phyloP scores from a whole-genome alignment of 176 grass and related monocot species.

The Echinochloa phyllopogon region DNA sequence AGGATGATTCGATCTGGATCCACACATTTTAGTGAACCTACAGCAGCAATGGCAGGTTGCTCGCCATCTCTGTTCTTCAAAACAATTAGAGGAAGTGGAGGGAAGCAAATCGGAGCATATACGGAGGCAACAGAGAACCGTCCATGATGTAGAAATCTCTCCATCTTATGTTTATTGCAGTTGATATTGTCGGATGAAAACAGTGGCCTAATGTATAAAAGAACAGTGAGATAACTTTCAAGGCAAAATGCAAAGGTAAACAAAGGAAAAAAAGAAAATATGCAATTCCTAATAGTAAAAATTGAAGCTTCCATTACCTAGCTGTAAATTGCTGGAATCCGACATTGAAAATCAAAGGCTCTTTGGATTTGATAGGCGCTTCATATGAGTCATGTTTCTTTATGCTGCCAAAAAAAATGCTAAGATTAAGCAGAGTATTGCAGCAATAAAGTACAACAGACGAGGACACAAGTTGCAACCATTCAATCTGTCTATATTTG shows the following conservation, averaged over 20 bases:
- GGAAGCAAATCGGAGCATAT: constrained; percentile 88
- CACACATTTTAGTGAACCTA: constrained; percentile 83
- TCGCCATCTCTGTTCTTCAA: constrained; percentile 74
- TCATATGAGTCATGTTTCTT: constrained; percentile 93
- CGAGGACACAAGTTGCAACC: background rate
- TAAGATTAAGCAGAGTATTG: constrained; percentile 27
- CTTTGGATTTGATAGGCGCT: constrained; percentile 93
- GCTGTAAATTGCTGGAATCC: constrained; percentile 90
- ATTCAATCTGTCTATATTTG: constrained; percentile 1
- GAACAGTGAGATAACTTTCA: constrained; percentile 31
- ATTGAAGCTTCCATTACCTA: constrained; percentile 59
- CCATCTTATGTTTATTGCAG: constrained; percentile 98
- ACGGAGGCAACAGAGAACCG: constrained; percentile 88
- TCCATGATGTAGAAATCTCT: constrained; percentile 91
- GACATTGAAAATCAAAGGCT: constrained; percentile 80
- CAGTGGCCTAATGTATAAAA: constrained; percentile 63
- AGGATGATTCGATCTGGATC: constrained; percentile 86
- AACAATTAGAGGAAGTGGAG: constrained; percentile 74
- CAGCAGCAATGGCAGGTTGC: constrained; percentile 65
- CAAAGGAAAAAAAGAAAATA: constrained; percentile 10
- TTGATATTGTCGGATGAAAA: constrained; percentile 95
- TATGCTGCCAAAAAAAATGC: constrained; percentile 56
- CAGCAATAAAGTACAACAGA: constrained; percentile 20
- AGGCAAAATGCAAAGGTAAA: constrained; percentile 20
- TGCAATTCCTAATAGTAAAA: constrained; percentile 12